Evolutionary conservation across 1,284 basidiomycete genomes (phyloP).

Genomic region (Cystobasidium sp.): DNA sequence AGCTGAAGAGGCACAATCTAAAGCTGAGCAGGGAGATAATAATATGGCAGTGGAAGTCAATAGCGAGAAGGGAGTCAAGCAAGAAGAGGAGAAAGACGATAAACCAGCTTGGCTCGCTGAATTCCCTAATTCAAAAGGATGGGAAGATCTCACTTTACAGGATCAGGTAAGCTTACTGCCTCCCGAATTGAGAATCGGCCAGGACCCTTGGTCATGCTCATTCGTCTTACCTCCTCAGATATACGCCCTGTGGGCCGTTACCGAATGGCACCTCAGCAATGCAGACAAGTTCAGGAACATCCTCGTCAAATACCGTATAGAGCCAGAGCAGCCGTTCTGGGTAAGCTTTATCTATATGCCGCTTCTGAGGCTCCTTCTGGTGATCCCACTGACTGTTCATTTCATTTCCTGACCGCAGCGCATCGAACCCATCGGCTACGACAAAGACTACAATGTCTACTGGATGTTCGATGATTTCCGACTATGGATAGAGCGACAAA

Average conservation of each 20-base stretch:
- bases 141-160: conserved; percentile 60
- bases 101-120: conserved; percentile 50
- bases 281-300: conserved; percentile 61
- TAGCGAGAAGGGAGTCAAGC: neutral
- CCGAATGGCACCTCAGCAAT: conserved; percentile 64
- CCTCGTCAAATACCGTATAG: conserved; percentile 56
- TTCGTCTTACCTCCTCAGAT: conserved; percentile 52
- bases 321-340: conserved; percentile 61
- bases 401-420: conserved; percentile 62
- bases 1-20: neutral
- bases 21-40: neutral
- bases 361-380: neutral
- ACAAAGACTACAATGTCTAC: conserved; percentile 78
- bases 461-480: conserved; percentile 88
- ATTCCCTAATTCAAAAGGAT: conserved; percentile 54
- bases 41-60: conserved; percentile 54
- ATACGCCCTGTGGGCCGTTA: conserved; percentile 59
- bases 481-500: conserved; percentile 76
- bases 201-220: neutral
- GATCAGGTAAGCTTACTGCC: conserved; percentile 58
- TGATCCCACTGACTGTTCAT: conserved; percentile 13
- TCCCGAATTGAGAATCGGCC: neutral
- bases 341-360: conserved; percentile 51
- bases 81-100: conserved; percentile 8
- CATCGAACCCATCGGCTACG: conserved; percentile 84